Percentiles rank a stretch among this genome's conserved stretches.
These are phyloP conservation scores for Thraustochytrium striatum DNA, from an alignment of 352 stramenopile species.

Conservation along the genomic window DNA sequence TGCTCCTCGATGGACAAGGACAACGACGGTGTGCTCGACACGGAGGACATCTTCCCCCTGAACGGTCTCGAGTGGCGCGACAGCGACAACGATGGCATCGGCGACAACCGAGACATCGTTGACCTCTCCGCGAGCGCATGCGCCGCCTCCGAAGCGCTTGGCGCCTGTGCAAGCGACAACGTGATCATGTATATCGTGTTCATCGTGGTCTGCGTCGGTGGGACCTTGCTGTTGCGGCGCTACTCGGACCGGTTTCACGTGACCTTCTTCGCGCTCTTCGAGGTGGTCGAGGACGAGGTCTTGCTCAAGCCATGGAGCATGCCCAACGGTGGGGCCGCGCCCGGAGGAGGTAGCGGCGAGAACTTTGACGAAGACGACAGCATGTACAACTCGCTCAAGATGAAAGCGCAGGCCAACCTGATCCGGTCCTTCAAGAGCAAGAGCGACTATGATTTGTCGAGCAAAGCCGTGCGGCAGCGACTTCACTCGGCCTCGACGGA, in stretches of 20 bases:
- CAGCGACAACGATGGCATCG: constrained; percentile 30
- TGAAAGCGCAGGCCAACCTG: no score
- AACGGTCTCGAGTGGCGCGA: constrained; percentile 31
- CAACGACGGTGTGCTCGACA: constrained; percentile 41
- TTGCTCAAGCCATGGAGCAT: neutral
- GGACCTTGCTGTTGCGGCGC: neutral
- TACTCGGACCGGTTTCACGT: neutral
- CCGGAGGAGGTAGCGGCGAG: neutral
- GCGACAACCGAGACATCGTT: constrained; percentile 15
- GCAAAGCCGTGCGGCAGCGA: no score
- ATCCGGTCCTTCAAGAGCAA: no score
- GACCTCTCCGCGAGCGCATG: neutral
- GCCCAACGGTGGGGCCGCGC: neutral
- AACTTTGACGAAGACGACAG: neutral
- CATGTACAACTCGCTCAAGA: constrained; percentile 5
- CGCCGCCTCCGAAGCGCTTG: neutral
- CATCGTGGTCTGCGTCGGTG: neutral
- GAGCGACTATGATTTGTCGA: no score
- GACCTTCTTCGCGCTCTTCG: neutral
- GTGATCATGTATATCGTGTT: neutral
- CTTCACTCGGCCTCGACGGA: neutral
- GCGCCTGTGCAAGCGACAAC: constrained; percentile 10
- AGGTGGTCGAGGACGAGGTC: constrained; percentile 26
- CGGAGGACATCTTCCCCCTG: constrained; percentile 32
- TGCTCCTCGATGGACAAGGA: constrained; percentile 42